These are phyloP conservation scores for Curvularia verruculosa DNA, from an alignment of 2,329 filamentous ascomycete species.

Conservation along the genomic window DNA sequence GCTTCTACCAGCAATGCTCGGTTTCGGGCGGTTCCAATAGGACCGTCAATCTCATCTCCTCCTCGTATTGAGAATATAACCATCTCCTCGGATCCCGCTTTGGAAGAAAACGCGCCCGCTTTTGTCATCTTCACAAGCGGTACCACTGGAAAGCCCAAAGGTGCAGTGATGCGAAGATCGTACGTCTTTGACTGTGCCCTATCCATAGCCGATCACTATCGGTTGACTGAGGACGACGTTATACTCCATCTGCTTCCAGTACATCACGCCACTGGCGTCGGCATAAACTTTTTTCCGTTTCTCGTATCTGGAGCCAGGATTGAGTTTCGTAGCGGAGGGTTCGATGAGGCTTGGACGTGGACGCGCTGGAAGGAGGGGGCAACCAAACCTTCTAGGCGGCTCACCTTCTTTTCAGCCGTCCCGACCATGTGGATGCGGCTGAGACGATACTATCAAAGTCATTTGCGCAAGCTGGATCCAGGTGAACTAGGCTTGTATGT, in stretches of 20 bases:
- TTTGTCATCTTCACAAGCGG: conserved; percentile 57
- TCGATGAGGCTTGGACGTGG: conserved; percentile 47
- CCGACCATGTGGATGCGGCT: conserved; percentile 49
- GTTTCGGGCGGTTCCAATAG: conserved; percentile 49
- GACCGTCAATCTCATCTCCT: conserved; percentile 41
- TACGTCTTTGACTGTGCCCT: conserved; percentile 48
- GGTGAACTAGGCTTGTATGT: conserved; percentile 49
- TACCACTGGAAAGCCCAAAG: conserved; percentile 55
- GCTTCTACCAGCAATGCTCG: conserved; percentile 33
- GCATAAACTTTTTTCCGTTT: conserved; percentile 46
- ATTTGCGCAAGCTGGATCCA: conserved; percentile 37
- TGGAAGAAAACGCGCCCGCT: conserved; percentile 50
- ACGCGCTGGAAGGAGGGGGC: conserved; percentile 42
- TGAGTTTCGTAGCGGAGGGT: conserved; percentile 46
- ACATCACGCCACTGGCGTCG: conserved; percentile 46
- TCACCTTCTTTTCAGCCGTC: conserved; percentile 47
- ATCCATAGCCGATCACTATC: conserved; percentile 44
- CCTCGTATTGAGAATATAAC: conserved; percentile 41
- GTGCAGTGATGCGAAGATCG: conserved; percentile 53
- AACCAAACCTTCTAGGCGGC: conserved; percentile 23
- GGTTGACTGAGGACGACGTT: conserved; percentile 39
- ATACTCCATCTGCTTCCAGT: conserved; percentile 46
- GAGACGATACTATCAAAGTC: conserved; percentile 46
- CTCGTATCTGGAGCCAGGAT: conserved; percentile 42
- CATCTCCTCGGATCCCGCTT: conserved; percentile 50